Evolutionary conservation across 2,329 filamentous ascomycete genomes (phyloP).

Genomic region (Cordyceps farinosa): DNA sequence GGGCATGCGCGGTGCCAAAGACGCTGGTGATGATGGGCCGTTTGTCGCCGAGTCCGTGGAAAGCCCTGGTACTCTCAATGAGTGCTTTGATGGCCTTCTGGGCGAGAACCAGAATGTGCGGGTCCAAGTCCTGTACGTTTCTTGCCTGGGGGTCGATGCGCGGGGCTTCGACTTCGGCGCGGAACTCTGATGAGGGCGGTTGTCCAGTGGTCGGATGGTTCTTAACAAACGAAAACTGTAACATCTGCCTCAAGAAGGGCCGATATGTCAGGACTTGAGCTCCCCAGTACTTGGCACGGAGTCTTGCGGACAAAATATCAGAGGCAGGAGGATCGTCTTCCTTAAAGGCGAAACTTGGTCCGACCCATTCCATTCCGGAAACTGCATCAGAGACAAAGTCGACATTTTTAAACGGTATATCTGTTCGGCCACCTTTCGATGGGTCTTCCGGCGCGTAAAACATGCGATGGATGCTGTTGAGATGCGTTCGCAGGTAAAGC

Average conservation of each 20-base stretch:
- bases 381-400: slow-evolving; percentile 42
- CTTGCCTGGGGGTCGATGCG: slow-evolving; percentile 36
- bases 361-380: slow-evolving; percentile 45
- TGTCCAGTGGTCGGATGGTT: slow-evolving; percentile 34
- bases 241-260: slow-evolving; percentile 61
- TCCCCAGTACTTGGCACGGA: slow-evolving; percentile 93
- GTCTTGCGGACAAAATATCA: slow-evolving; percentile 76
- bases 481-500: slow-evolving; percentile 59
- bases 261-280: slow-evolving; percentile 86
- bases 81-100: slow-evolving; percentile 67
- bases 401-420: slow-evolving; percentile 43
- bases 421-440: slow-evolving; percentile 27
- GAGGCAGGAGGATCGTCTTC: slow-evolving; percentile 66
- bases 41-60: slow-evolving; percentile 60
- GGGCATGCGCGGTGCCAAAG: slow-evolving; percentile 91
- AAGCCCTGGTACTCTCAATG: slow-evolving; percentile 80
- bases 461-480: slow-evolving; percentile 60
- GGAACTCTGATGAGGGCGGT: slow-evolving; percentile 34
- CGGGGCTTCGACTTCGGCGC: slow-evolving; percentile 35
- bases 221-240: slow-evolving; percentile 44
- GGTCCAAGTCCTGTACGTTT: slow-evolving; percentile 38
- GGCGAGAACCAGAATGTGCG: slow-evolving; percentile 52
- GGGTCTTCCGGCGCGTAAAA: slow-evolving; percentile 48
- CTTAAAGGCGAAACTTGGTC: slow-evolving; percentile 51
- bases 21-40: slow-evolving; percentile 90